phyloP scores from a whole-genome alignment of 2,329 filamentous ascomycete genomes.

The Aureobasidium sp. region DNA sequence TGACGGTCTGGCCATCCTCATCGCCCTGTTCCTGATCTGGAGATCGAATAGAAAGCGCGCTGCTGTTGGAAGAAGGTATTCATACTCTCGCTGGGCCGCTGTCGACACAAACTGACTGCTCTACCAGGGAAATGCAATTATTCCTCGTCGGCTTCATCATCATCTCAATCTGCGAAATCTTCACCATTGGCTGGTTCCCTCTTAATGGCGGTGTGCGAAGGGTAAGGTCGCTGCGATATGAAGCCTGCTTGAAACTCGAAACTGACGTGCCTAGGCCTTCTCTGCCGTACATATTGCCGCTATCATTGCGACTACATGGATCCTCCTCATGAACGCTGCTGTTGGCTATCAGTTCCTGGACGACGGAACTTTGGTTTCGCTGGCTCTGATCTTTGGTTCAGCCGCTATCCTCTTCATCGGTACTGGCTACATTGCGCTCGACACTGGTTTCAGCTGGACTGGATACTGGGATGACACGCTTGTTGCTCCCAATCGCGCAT shows the following conservation, averaged over 20 bases:
- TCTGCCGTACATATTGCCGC: constrained; percentile 83
- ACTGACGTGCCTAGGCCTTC: constrained; percentile 54
- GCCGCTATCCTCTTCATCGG: constrained; percentile 69
- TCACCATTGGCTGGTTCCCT: constrained; percentile 85
- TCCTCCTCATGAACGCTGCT: constrained; percentile 87
- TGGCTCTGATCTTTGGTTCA: constrained; percentile 66
- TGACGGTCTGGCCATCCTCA: constrained; percentile 64
- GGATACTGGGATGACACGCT: constrained; percentile 57
- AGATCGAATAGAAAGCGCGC: constrained; percentile 84
- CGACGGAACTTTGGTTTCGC: constrained; percentile 78
- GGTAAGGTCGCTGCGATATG: constrained; percentile 39
- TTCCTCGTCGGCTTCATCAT: constrained; percentile 82
- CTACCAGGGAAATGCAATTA: constrained; percentile 87
- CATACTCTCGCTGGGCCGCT: neutral
- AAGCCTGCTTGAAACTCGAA: no score
- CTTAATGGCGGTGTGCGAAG: constrained; percentile 60
- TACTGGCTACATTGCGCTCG: constrained; percentile 89
- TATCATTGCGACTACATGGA: constrained; percentile 85
- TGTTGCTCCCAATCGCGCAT: constrained; percentile 52
- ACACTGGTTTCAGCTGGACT: constrained; percentile 84
- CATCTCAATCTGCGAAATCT: constrained; percentile 90
- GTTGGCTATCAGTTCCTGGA: constrained; percentile 92
- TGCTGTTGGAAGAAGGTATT: constrained; percentile 83
- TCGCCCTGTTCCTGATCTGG: constrained; percentile 60
- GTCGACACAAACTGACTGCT: neutral